Conservation (phyloP, 495 filamentous ascomycete species). For the Penicillium dipodomyicola region DNA sequence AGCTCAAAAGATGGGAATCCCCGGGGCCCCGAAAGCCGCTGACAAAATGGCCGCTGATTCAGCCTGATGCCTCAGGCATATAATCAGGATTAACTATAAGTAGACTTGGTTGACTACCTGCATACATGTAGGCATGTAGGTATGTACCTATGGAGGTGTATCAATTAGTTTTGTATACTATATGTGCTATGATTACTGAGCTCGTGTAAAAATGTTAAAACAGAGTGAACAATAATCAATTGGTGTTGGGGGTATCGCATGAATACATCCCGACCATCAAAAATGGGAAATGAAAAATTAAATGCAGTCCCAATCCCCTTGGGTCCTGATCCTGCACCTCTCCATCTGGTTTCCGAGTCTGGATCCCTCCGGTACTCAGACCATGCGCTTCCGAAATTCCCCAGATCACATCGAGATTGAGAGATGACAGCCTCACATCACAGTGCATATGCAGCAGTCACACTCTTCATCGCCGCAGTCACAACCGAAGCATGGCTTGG, state of each 20-base stretch:
- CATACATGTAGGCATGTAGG: too few relatives aligned
- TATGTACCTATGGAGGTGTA: not conserved
- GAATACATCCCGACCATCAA: not conserved
- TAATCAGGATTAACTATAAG: not conserved
- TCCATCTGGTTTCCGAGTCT: not conserved
- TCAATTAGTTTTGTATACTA: not conserved
- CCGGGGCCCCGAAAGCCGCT: constrained; percentile 17
- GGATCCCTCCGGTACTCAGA: not conserved
- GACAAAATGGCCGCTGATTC: constrained; percentile 10
- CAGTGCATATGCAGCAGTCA: constrained; percentile 46
- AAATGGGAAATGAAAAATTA: not conserved
- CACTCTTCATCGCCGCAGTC: constrained; percentile 47
- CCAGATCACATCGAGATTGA: not conserved
- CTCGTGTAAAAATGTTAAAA: not conserved
- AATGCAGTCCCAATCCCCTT: not conserved
- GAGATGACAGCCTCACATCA: constrained; percentile 33
- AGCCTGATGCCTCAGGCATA: not conserved
- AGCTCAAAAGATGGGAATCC: constrained; percentile 2
- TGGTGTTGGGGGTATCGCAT: not conserved
- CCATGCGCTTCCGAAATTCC: not conserved
- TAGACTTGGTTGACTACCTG: not conserved
- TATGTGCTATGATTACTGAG: too few relatives aligned
- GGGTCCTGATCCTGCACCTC: not conserved
- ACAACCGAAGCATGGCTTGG: constrained; percentile 47
- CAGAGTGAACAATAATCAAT: not conserved